A percentile compares a stretch with the other conserved stretches of the same genome.
Evolutionary conservation across 169 alveolate species (phyloP).

Genomic region (Theileria sp.): DNA sequence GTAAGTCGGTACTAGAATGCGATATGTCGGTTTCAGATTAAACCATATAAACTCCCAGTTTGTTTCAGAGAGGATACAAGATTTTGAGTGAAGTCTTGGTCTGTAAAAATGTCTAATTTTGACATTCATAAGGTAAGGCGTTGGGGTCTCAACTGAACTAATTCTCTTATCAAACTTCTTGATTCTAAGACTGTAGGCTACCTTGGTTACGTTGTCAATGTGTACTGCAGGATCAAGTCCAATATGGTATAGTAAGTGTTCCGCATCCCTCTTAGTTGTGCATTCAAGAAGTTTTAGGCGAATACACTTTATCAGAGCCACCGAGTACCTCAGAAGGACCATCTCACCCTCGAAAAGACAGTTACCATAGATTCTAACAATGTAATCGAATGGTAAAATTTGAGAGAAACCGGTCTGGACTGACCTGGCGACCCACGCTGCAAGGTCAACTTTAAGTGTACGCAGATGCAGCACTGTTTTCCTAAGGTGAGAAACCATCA

Average conservation of each 20-base stretch:
- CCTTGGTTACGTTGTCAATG: conserved; percentile 68
- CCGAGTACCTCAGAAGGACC: conserved; percentile 69
- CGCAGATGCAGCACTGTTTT: conserved; percentile 52
- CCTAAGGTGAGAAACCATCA: conserved; percentile 33
- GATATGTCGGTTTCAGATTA: conserved; percentile 47
- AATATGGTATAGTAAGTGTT: conserved; percentile 67
- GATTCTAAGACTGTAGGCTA: conserved; percentile 70
- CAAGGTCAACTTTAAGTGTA: conserved; percentile 69
- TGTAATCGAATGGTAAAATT: conserved; percentile 72
- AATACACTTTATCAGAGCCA: conserved; percentile 66
- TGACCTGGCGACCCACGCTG: conserved; percentile 79
- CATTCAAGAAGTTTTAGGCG: conserved; percentile 64
- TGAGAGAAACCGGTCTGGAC: conserved; percentile 74
- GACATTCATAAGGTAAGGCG: conserved; percentile 73
- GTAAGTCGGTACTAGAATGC: conserved; percentile 53
- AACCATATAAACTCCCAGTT: conserved; percentile 76
- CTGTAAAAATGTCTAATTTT: conserved; percentile 72
- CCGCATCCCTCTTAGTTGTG: conserved; percentile 66
- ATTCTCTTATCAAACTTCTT: conserved; percentile 64
- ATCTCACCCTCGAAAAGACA: conserved; percentile 74
- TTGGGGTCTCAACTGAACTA: conserved; percentile 26
- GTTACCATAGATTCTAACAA: conserved; percentile 70
- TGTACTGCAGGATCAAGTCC: conserved; percentile 65
- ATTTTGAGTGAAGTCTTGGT: conserved; percentile 65
- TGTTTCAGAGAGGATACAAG: conserved; percentile 58